Evolutionary conservation across 371 early-diverging fungal genomes (phyloP).

Genomic region (Chytridiales sp.): DNA sequence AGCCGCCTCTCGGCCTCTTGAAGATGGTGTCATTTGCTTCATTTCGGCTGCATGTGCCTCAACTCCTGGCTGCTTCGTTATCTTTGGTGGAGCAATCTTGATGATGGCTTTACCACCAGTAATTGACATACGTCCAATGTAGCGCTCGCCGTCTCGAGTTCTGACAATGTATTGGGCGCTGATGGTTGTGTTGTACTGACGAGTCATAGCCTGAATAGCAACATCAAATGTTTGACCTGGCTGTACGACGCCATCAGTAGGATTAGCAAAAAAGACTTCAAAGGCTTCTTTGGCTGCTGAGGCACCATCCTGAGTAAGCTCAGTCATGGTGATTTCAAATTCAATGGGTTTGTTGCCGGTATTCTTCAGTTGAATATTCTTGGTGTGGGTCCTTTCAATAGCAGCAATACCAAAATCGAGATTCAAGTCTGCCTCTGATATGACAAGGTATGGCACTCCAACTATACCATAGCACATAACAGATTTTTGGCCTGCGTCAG

Average conservation of each 20-base stretch:
- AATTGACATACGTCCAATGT: constrained; percentile 38
- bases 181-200: constrained; percentile 42
- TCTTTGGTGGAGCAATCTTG: constrained; percentile 46
- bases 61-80: constrained; percentile 14
- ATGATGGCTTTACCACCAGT: constrained; percentile 59
- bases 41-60: constrained; percentile 28
- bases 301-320: constrained; percentile 36
- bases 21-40: constrained; percentile 4
- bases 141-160: constrained; percentile 54
- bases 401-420: constrained; percentile 55
- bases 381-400: constrained; percentile 43
- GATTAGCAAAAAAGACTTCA: constrained; percentile 49
- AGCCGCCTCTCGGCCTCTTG: constrained; percentile 4
- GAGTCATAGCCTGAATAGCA: constrained; percentile 37
- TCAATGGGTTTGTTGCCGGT: constrained; percentile 48
- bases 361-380: constrained; percentile 43
- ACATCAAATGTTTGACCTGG: constrained; percentile 32
- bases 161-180: constrained; percentile 41
- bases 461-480: constrained; percentile 56
- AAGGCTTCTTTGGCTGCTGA: constrained; percentile 36
- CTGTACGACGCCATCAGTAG: constrained; percentile 40
- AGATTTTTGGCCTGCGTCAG: constrained; percentile 51
- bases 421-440: constrained; percentile 36
- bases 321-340: constrained; percentile 38
- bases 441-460: constrained; percentile 55